Conservation (phyloP, 2,329 filamentous ascomycete genomes). For the Cladosporium sp. region DNA sequence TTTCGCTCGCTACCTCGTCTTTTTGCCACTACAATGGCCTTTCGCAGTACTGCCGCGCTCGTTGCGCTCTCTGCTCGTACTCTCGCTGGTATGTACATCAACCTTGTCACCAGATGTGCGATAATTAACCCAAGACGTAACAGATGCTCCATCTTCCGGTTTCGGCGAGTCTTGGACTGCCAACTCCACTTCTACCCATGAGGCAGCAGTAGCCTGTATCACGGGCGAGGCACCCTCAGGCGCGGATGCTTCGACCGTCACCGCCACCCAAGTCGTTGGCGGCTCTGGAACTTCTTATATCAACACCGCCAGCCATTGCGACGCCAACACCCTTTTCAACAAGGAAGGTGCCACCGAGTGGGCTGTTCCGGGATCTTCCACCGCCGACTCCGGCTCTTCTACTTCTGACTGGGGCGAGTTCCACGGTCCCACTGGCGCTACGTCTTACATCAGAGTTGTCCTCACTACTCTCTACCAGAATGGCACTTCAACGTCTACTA, state of each 20-base stretch:
- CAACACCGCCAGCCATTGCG: conserved; percentile 3
- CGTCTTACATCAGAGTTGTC: neutral
- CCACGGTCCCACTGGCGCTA: neutral
- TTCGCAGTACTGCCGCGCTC: conserved; percentile 4
- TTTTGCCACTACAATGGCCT: neutral
- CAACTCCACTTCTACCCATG: neutral
- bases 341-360: neutral
- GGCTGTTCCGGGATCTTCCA: neutral
- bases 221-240: conserved; percentile 3
- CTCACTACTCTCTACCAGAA: neutral
- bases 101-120: no score
- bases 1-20: neutral
- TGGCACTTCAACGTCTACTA: neutral
- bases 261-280: conserved; percentile 6
- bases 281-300: conserved; percentile 1
- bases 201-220: neutral
- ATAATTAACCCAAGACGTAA: no score
- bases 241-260: conserved; percentile 1
- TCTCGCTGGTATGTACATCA: conserved; percentile 3
- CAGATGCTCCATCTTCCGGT: no score
- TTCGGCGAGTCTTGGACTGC: neutral
- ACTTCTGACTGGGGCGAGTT: neutral
- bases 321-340: conserved; percentile 10
- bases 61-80: conserved; percentile 4
- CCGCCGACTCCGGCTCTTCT: neutral